These are phyloP conservation scores for Plasmodium gallinaceum DNA, from an alignment of 169 alveolate genomes.

Conservation along the genomic window DNA sequence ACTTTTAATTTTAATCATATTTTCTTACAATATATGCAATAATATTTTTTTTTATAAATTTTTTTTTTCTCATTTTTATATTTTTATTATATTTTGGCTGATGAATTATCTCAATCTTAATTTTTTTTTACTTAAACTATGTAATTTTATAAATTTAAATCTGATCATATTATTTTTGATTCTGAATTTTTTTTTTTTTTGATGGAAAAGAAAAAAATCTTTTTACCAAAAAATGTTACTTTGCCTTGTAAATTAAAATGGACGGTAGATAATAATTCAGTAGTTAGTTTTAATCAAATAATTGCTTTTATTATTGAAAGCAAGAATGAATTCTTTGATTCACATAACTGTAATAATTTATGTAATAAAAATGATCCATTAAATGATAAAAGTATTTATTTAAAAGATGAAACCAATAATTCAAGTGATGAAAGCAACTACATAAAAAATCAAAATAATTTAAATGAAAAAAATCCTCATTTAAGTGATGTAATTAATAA, in stretches of 20 bases:
- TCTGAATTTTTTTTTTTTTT: neutral
- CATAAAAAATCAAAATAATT: neutral
- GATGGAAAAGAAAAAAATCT: constrained; percentile 58
- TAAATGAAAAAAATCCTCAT: neutral
- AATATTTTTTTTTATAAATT: neutral
- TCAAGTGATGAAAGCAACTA: neutral
- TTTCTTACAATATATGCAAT: no score
- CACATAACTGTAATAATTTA: neutral
- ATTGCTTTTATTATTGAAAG: constrained; percentile 61
- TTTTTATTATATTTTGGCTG: constrained; percentile 1
- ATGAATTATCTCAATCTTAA: neutral
- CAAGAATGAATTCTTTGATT: neutral
- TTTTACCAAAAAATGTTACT: constrained; percentile 27
- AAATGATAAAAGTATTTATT: neutral
- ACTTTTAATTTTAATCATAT: neutral
- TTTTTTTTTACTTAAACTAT: neutral
- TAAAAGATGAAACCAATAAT: neutral
- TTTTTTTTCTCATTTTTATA: neutral
- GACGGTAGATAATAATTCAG: constrained; percentile 62
- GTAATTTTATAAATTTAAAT: no score
- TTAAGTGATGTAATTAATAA: neutral
- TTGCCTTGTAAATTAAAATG: constrained; percentile 74
- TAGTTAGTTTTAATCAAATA: constrained; percentile 62
- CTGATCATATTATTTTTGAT: neutral
- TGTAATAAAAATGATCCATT: neutral